These are phyloP conservation scores for Lentinula novae-zelandiae DNA, from an alignment of 1,284 basidiomycete species.

Conservation along the genomic window DNA sequence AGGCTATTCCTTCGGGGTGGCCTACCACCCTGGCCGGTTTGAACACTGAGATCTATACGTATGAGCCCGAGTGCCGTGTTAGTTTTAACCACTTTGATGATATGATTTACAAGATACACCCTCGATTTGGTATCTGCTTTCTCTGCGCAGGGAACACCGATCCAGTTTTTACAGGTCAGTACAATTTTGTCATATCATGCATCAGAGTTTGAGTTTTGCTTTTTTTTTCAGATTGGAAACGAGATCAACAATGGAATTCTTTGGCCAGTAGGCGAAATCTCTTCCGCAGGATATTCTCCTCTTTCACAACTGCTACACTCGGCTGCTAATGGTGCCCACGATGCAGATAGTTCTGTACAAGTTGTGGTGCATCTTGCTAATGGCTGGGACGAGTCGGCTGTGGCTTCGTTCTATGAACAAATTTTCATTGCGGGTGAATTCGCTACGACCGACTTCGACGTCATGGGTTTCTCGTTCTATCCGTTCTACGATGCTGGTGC, in stretches of 20 bases:
- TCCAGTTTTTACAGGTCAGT: constrained; percentile 45
- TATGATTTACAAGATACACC: constrained; percentile 44
- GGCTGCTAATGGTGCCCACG: constrained; percentile 39
- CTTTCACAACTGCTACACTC: constrained; percentile 61
- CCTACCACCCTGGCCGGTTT: constrained; percentile 48
- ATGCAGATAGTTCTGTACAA: constrained; percentile 39
- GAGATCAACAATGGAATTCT: constrained; percentile 63
- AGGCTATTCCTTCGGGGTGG: constrained; percentile 58
- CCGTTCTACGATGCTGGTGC: constrained; percentile 62
- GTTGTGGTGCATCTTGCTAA: constrained; percentile 62
- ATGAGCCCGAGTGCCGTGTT: constrained; percentile 11
- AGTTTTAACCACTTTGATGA: neutral
- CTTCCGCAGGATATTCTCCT: constrained; percentile 47
- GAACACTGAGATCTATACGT: constrained; percentile 54
- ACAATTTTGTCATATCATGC: neutral
- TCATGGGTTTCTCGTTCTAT: constrained; percentile 64
- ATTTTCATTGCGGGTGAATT: constrained; percentile 54
- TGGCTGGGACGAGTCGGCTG: constrained; percentile 50
- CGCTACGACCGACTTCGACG: constrained; percentile 46
- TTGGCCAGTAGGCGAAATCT: constrained; percentile 57
- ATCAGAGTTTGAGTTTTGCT: neutral
- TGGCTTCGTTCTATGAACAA: constrained; percentile 46
- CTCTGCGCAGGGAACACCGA: constrained; percentile 48
- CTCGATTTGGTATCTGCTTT: constrained; percentile 47
- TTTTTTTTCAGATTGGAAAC: constrained; percentile 45